These are phyloP conservation scores for Exserohilum turcica DNA, from an alignment of 2,329 filamentous ascomycete genomes.

Conservation along the genomic window DNA sequence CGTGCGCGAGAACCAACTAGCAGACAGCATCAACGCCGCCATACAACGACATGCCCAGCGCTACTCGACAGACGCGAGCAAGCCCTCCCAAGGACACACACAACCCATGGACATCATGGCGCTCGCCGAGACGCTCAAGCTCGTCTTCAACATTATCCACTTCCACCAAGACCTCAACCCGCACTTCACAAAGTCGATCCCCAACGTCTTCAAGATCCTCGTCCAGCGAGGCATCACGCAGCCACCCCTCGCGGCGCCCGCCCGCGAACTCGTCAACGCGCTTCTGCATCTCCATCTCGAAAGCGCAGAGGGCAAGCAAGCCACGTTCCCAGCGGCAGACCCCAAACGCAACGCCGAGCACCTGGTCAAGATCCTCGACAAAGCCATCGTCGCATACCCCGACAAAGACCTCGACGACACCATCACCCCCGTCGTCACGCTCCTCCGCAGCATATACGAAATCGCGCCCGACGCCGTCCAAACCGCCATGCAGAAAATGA, in stretches of 20 bases:
- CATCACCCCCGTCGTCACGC: slow-evolving; percentile 74
- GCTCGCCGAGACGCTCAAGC: slow-evolving; percentile 80
- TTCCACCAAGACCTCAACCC: slow-evolving; percentile 66
- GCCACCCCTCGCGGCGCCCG: slow-evolving; percentile 74
- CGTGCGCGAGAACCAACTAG: slow-evolving; percentile 69
- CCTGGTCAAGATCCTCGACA: slow-evolving; percentile 72
- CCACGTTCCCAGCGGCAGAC: slow-evolving; percentile 69
- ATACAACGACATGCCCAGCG: slow-evolving; percentile 66
- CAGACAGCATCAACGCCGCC: slow-evolving; percentile 70
- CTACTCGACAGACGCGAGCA: slow-evolving; percentile 50
- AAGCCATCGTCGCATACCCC: slow-evolving; percentile 66
- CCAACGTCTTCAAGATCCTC: slow-evolving; percentile 73
- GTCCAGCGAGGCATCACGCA: slow-evolving; percentile 61
- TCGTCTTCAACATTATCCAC: slow-evolving; percentile 87
- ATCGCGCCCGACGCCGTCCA: slow-evolving; percentile 68
- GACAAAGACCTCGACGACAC: slow-evolving; percentile 73
- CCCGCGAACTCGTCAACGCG: slow-evolving; percentile 76
- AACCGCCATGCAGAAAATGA: slow-evolving; percentile 64
- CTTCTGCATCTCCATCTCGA: slow-evolving; percentile 78
- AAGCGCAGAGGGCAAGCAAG: slow-evolving; percentile 51
- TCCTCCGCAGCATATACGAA: slow-evolving; percentile 73
- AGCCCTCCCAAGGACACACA: slow-evolving; percentile 31
- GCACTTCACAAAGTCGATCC: slow-evolving; percentile 70
- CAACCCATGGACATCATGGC: slow-evolving; percentile 77
- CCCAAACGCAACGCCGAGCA: slow-evolving; percentile 65